Evolutionary conservation across 208 protist species (phyloP), one percentile per base, ranked within the genome.

Genomic region (Trypanosoma caninum): DNA sequence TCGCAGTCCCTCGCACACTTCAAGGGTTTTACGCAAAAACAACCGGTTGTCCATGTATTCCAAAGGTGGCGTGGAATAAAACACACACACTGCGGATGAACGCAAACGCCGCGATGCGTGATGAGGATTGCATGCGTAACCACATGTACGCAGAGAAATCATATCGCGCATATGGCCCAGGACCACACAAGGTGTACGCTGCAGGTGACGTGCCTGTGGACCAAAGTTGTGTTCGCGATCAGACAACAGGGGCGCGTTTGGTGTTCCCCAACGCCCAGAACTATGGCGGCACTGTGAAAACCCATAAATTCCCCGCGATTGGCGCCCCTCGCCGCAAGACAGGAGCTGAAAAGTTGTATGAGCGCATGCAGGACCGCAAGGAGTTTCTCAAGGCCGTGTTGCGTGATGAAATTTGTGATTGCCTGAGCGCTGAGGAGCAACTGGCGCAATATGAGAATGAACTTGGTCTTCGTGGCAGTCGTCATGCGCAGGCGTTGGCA

Each of bases 331-430:
- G 57, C n/a, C 23, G 47, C 20, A 59, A 59, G 35, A 62, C 63
- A 28, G 22, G 46, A 41, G 42, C 64, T 25, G 70, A 76, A 40
- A 42, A 45, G 22, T 22, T 42, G 35, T 47, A 81, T 42, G 80
- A 86, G 55, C 50, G 59, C 4, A 57, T 76, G 67, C 72, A 88
- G 33, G 81, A 88, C 58, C 84, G 84, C 31, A 88, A 89, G 59
- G 79, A 82, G 56, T 91, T 87, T 45, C 66, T 91, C 20, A 82
- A 80, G 58, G 76, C 78, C 35, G 75, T 88, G 27, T 67, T 91
- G 18, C 74, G 71, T 2, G 78, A 91, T 57, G 84, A 91, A 37
- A 91, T 91, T 61, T 63, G 76, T 10, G 69, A 76, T 56, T 81
- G 73, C 20, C 51, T 82, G 47, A 70, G 78, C 37, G 78, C 81